These are phyloP conservation scores for Boletus edulis DNA, from an alignment of 768 basidiomycete genomes.

Conservation along the genomic window DNA sequence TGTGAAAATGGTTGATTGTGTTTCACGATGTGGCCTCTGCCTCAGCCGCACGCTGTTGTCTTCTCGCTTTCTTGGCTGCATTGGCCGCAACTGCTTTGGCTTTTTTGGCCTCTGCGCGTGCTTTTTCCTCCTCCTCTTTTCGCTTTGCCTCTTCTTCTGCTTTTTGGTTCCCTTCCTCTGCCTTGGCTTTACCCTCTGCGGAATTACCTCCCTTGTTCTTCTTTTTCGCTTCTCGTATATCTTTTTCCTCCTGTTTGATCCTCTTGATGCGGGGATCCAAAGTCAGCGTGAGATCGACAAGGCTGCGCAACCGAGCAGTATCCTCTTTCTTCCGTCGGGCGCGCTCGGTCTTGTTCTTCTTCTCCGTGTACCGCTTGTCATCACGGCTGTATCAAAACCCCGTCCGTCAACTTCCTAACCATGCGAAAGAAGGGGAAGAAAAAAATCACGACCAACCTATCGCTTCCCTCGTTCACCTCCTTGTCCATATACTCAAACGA, in stretches of 20 bases:
- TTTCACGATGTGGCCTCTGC: conserved; percentile 19
- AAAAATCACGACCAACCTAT: conserved; percentile 57
- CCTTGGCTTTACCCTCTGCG: conserved; percentile 49
- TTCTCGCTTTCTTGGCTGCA: conserved; percentile 86
- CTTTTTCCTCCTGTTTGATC: conserved; percentile 96
- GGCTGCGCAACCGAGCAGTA: conserved; percentile 77
- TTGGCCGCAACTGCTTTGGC: conserved; percentile 83
- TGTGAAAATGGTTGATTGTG: background rate
- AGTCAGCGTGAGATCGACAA: conserved; percentile 84
- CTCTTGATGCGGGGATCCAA: conserved; percentile 95
- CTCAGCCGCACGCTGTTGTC: conserved; percentile 56
- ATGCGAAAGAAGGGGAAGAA: background rate
- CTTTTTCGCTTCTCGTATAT: conserved; percentile 90
- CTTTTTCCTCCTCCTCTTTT: conserved; percentile 84
- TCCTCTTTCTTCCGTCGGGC: conserved; percentile 97
- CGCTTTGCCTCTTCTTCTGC: conserved; percentile 70
- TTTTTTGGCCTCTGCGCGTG: conserved; percentile 78
- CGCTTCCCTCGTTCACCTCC: conserved; percentile 96
- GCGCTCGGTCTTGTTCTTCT: conserved; percentile 99
- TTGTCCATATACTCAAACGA: conserved; percentile 98
- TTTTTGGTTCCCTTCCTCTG: conserved; percentile 57
- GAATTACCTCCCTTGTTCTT: conserved; percentile 43
- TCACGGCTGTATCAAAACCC: conserved; percentile 63
- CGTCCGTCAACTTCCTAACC: conserved; percentile 9
- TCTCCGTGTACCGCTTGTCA: conserved; percentile 98